Percentiles rank a stretch among this genome's conserved stretches.
These are phyloP conservation scores for Populus pruinosa DNA, from an alignment of 345 rosid species.

Conservation along the genomic window DNA sequence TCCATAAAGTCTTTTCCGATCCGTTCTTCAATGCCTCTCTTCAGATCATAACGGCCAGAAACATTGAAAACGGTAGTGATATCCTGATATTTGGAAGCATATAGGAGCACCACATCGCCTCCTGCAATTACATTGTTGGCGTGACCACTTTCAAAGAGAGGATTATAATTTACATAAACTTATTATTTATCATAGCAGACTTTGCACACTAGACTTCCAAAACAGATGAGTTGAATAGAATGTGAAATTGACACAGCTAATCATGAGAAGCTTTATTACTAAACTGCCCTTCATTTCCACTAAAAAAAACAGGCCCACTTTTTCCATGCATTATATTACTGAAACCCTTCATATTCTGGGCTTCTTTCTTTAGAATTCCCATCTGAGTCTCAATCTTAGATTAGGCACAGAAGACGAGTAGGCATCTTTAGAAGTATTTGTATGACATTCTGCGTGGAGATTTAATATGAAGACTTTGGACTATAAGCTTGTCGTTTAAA, in stretches of 20 bases:
- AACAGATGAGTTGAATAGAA: constrained; percentile 4
- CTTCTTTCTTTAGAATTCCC: too few species aligned
- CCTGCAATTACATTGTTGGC: constrained; percentile 13
- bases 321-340: too few species aligned
- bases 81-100: constrained; percentile 33
- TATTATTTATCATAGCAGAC: background rate
- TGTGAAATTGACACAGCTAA: background rate
- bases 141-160: background rate
- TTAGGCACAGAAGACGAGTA: too few species aligned
- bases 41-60: constrained; percentile 35
- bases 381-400: too few species aligned
- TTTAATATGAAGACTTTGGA: too few species aligned
- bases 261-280: constrained; percentile 2
- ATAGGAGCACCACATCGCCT: constrained; percentile 24
- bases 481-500: too few species aligned
- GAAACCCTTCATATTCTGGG: too few species aligned
- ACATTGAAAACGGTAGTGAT: constrained; percentile 22
- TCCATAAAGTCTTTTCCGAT: constrained; percentile 24
- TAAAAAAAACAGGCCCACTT: background rate
- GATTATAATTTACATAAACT: background rate
- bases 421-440: too few species aligned
- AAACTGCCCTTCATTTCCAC: background rate
- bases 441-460: too few species aligned
- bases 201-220: background rate
- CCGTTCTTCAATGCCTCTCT: constrained; percentile 19